Conservation (phyloP, 768 basidiomycete genomes). For the Lentinula detonsa region DNA sequence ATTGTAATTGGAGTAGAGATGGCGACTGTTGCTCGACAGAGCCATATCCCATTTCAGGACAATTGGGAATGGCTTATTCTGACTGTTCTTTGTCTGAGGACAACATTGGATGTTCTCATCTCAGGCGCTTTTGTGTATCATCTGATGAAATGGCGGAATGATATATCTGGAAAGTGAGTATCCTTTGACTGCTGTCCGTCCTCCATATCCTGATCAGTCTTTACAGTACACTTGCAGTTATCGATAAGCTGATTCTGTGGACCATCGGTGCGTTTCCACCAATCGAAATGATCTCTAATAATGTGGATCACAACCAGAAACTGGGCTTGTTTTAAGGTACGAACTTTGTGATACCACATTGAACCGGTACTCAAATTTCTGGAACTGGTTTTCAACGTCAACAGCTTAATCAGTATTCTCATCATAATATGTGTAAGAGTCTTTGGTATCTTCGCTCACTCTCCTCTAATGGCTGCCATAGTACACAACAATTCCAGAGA, state of each 20-base stretch:
- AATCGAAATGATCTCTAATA: too few species aligned
- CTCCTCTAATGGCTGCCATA: background rate
- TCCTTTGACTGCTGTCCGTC: too few species aligned
- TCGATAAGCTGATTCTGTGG: constrained; percentile 2
- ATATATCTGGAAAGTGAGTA: background rate
- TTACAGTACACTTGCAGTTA: background rate
- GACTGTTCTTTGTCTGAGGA: background rate
- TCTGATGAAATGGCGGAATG: background rate
- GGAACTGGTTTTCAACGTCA: background rate
- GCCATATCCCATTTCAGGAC: background rate
- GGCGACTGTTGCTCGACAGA: background rate
- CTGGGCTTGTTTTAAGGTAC: background rate
- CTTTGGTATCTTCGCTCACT: background rate
- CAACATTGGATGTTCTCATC: background rate
- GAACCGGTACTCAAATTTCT: background rate
- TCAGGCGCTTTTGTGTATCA: background rate
- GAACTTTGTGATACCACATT: background rate
- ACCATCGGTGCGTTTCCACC: background rate
- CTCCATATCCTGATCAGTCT: background rate
- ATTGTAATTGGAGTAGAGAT: background rate
- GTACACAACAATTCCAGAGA: background rate
- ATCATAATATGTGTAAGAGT: background rate
- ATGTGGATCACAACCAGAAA: background rate
- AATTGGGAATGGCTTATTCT: background rate
- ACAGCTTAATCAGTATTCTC: background rate